These are phyloP conservation scores for Phytophthora agathidicida DNA, from an alignment of 352 stramenopile species.

Conservation along the genomic window DNA sequence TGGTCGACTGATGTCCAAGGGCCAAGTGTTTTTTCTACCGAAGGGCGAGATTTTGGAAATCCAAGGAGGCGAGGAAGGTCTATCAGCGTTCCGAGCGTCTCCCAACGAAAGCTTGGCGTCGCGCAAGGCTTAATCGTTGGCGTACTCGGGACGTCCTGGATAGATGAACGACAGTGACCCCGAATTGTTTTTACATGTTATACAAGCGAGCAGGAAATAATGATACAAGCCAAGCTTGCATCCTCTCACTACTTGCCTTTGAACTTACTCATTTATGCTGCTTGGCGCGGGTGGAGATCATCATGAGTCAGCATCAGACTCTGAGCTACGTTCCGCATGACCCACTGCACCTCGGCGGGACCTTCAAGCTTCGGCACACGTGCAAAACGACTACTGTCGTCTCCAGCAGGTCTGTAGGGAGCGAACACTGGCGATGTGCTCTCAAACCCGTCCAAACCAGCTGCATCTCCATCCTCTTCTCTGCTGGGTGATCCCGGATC, in stretches of 20 bases:
- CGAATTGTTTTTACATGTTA: constrained; percentile 33
- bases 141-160: constrained; percentile 11
- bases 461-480: constrained; percentile 7
- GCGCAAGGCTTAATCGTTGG: constrained; percentile 24
- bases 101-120: constrained; percentile 53
- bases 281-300: constrained; percentile 31
- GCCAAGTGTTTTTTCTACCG: constrained; percentile 60
- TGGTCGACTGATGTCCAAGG: constrained; percentile 35
- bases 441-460: constrained; percentile 5
- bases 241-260: not conserved
- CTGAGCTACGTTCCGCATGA: constrained; percentile 75
- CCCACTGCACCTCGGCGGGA: constrained; percentile 71
- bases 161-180: constrained; percentile 6
- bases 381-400: constrained; percentile 13
- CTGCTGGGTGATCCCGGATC: not conserved
- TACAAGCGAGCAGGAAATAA: constrained; percentile 18
- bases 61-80: constrained; percentile 35
- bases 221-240: constrained; percentile 22
- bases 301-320: constrained; percentile 70
- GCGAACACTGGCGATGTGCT: constrained; percentile 18
- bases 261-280: constrained; percentile 7
- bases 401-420: constrained; percentile 14
- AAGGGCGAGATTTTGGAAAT: constrained; percentile 51
- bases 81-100: constrained; percentile 56
- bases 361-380: constrained; percentile 30